Evolutionary conservation across 192 early-diverging fungal species (phyloP).

Genomic region (Podila minutissima): DNA sequence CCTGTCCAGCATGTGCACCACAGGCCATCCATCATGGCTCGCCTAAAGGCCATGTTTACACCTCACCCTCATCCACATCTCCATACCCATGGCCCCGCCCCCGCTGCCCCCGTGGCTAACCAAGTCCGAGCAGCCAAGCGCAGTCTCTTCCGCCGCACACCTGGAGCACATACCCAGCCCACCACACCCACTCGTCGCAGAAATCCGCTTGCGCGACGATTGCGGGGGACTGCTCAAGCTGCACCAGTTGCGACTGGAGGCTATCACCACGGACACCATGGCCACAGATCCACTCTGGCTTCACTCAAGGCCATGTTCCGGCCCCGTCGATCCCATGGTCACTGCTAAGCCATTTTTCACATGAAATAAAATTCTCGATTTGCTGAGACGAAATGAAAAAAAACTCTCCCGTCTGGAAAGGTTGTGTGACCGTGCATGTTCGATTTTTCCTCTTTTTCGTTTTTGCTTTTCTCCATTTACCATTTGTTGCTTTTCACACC

Average conservation of each 20-base stretch:
- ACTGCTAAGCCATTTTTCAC: no score
- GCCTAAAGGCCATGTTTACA: slow-evolving; percentile 4
- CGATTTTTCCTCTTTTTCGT: no score
- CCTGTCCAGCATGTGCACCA: not conserved
- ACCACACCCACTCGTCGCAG: not conserved
- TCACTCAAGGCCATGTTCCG: slow-evolving; percentile 2
- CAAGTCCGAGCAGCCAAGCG: not conserved
- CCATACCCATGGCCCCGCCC: not conserved
- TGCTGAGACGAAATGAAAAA: not conserved
- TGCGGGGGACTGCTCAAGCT: not conserved
- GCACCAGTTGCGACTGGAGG: not conserved
- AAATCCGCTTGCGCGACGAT: not conserved
- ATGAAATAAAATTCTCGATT: not conserved
- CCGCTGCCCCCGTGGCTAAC: not conserved
- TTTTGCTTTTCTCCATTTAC: no score
- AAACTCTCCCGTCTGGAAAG: no score
- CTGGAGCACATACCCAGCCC: not conserved
- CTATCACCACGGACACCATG: not conserved
- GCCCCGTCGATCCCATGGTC: not conserved
- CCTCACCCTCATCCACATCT: not conserved
- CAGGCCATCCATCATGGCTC: not conserved
- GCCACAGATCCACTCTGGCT: not conserved
- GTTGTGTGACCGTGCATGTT: no score
- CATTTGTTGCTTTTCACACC: no score
- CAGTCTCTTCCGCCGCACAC: not conserved